Evolutionary conservation across 2,329 filamentous ascomycete genomes (phyloP).

Genomic region (Epichloe coenophiala): DNA sequence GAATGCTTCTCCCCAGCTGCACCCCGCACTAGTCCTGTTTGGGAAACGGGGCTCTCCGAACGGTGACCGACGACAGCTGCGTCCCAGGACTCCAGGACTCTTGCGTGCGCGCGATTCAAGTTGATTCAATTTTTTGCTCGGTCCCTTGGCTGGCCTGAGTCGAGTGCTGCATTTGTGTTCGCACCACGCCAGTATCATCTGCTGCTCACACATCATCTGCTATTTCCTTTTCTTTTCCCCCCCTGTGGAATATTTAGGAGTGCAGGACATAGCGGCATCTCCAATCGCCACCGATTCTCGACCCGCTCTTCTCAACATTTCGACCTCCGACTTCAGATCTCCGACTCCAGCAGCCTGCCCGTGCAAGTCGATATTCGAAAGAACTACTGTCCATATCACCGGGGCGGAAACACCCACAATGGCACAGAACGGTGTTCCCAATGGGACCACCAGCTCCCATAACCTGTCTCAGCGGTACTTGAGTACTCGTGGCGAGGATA

Average conservation of each 20-base stretch:
- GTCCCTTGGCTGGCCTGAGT: background rate
- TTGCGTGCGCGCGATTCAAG: background rate
- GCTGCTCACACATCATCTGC: background rate
- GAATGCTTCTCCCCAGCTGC: background rate
- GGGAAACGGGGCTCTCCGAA: constrained; percentile 11
- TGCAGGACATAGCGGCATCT: too few relatives aligned
- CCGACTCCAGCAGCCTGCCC: background rate
- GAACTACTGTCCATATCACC: too few relatives aligned
- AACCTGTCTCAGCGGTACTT: constrained; percentile 35
- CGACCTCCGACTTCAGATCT: background rate
- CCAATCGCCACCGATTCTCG: constrained; percentile 2
- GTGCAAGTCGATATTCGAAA: background rate
- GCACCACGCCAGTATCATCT: background rate
- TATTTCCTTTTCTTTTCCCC: background rate
- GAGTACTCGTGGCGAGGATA: constrained; percentile 37
- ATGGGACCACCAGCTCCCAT: constrained; percentile 22
- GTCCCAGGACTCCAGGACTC: background rate
- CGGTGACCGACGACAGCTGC: constrained; percentile 6
- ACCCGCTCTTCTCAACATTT: constrained; percentile 2
- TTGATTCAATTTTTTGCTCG: background rate
- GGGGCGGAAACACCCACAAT: constrained; percentile 16
- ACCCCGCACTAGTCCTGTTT: constrained; percentile 18
- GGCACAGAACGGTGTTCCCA: constrained; percentile 26
- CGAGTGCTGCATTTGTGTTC: background rate
- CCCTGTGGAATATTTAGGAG: background rate